Evolutionary conservation across 2,329 filamentous ascomycete species (phyloP), one percentile per base, ranked within the genome.

Genomic region (Xylariaceae sp.): DNA sequence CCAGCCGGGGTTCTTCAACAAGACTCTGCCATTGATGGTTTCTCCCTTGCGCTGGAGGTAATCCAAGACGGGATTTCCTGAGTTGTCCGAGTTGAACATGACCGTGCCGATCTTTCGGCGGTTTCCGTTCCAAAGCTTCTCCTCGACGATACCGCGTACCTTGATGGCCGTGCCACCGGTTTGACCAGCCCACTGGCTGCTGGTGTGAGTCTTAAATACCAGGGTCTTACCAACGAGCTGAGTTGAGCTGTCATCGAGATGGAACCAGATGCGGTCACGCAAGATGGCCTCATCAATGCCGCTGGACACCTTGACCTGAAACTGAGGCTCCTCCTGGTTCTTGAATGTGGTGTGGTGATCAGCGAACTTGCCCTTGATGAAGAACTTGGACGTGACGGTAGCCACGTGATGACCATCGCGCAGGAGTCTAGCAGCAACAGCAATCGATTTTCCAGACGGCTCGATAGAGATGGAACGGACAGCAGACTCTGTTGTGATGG

Each of bases 391-490:
- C n/a, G 33, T 36, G 16, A 52, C 47, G n/a, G 49, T 52, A 14
- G 43, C 49, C 8, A 49, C 34, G 14, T 46, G 49, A 5, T n/a
- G 25, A 5, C 46, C 42, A 14, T 38, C 27, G 11, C 46, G 49
- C 42, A 44, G n/a, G 5, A 52, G 22, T 11, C 34, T 45, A 5
- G 49, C 49, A n/a, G 49, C 49, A 6, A 52, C 46, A 6, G 29
- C 22, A 22, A 52, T 45, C 10, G 46, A 49, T 33, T 49, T 52
- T 7, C 49, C 49, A n/a, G 46, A 46, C 10, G 95, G 88, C 67
- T 97, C 91, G 73, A 97, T 98, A 73, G 97, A 85, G 60, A 98
- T 90, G 12, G 93, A 90, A 59, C 97, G 97, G 72, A 98, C 87
- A 66, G 93, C 90, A 29, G 93, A 93, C 42, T 88, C 95, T 3